A percentile compares a stretch with the other conserved stretches of the same genome.
phyloP scores from a whole-genome alignment of 805 yeast species.

The Yarrowia sp. region DNA sequence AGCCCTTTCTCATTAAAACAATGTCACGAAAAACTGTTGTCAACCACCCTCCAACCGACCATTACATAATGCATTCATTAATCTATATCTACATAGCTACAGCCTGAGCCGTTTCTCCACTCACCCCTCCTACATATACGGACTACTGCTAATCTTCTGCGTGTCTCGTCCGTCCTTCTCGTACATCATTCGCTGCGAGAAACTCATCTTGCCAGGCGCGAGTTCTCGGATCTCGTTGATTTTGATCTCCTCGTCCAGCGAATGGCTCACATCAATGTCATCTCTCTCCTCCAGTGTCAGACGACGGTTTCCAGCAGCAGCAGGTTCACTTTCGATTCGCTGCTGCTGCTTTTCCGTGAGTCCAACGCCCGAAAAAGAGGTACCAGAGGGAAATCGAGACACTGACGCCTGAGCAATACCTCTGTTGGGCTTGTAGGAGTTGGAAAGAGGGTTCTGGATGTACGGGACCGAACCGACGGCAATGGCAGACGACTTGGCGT shows the following conservation, averaged over 20 bases:
- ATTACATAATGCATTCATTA: neutral
- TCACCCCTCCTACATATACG: neutral
- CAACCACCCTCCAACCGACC: neutral
- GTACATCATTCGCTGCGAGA: slow-evolving; percentile 31
- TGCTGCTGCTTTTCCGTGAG: slow-evolving; percentile 18
- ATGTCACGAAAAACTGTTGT: neutral
- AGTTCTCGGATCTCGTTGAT: slow-evolving; percentile 10
- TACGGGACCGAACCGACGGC: slow-evolving; percentile 10
- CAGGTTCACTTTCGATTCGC: slow-evolving; percentile 18
- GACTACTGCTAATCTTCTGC: slow-evolving; percentile 20
- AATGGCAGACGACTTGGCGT: slow-evolving; percentile 14
- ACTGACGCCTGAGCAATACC: neutral
- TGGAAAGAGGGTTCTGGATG: slow-evolving; percentile 19
- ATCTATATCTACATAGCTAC: neutral
- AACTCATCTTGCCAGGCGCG: slow-evolving; percentile 30
- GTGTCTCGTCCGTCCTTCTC: slow-evolving; percentile 26
- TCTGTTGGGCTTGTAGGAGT: slow-evolving; percentile 21
- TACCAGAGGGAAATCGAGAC: slow-evolving; percentile 1
- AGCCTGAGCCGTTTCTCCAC: neutral
- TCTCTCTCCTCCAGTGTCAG: slow-evolving; percentile 3
- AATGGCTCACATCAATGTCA: slow-evolving; percentile 12
- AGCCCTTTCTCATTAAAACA: neutral
- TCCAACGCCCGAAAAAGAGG: slow-evolving; percentile 19
- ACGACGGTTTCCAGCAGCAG: neutral
- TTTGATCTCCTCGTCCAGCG: slow-evolving; percentile 21